phyloP scores from a whole-genome alignment of 2,329 filamentous ascomycete species.

The Penicillium sp. region DNA sequence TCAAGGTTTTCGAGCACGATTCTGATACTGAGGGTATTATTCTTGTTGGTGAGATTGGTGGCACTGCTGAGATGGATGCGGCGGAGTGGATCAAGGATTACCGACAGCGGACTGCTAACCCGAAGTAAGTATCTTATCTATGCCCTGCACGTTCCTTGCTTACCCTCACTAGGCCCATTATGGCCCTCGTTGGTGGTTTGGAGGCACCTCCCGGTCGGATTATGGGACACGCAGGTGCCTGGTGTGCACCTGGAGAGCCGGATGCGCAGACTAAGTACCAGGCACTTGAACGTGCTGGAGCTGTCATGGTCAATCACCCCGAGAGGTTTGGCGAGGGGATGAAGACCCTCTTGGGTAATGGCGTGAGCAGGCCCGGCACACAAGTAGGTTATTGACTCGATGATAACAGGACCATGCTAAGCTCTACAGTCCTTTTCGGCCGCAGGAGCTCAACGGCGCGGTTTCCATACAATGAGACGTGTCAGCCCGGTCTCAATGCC shows the following conservation, averaged over 20 bases:
- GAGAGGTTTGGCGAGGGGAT: slow-evolving; percentile 71
- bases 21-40: slow-evolving; percentile 70
- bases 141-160: slow-evolving; percentile 6
- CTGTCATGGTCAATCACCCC: slow-evolving; percentile 71
- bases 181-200: slow-evolving; percentile 68
- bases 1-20: slow-evolving; percentile 66
- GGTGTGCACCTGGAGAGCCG: slow-evolving; percentile 66
- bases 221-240: slow-evolving; percentile 80
- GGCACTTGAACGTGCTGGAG: slow-evolving; percentile 65
- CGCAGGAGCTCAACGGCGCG: slow-evolving; percentile 46
- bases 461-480: slow-evolving; percentile 50
- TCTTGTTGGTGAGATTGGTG: slow-evolving; percentile 71
- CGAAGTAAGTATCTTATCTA: slow-evolving; percentile 56
- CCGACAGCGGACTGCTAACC: slow-evolving; percentile 54
- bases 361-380: slow-evolving; percentile 28
- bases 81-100: slow-evolving; percentile 74
- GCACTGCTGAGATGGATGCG: slow-evolving; percentile 67
- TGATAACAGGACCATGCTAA: slow-evolving; percentile 4
- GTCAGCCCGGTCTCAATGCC: slow-evolving; percentile 15
- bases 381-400: slow-evolving; percentile 19
- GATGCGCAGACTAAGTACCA: slow-evolving; percentile 65
- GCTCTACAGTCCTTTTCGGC: slow-evolving; percentile 21
- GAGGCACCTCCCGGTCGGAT: slow-evolving; percentile 63
- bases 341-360: slow-evolving; percentile 57
- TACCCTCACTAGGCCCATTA: slow-evolving; percentile 60